Base-by-base conservation (phyloP, 805 yeast genomes). In the Sporopachydermia lactativora region DNA sequence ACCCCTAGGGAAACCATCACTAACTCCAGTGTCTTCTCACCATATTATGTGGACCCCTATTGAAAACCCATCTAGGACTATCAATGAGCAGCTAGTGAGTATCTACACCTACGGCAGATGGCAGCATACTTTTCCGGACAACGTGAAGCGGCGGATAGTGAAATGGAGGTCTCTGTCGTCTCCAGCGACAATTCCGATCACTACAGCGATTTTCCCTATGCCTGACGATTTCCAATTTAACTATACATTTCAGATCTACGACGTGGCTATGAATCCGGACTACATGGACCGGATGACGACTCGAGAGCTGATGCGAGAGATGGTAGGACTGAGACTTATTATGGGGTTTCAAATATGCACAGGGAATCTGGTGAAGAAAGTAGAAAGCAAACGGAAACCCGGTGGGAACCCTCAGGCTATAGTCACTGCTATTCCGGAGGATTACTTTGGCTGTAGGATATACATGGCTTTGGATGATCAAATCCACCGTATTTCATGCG, bases 121-220 rank as follows among this genome's bases (percentile, higher is more conserved):
- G 98, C 77, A 77, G 42, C 85, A 81, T 58, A 94, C 86, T 1
- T 84, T 84, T 49, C 95, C 97, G 0, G 70, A 71, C 11, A 71
- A 73, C 36, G 75, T 78, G 13, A 74, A 70, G 41, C 65, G 82
- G 41, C 72, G 73, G 49, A 64, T 77, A 13, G 78, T 88, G 39
- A 88, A 88, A 53, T 92, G 99, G 99, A 73, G 84, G 41, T 88
- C 97, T 0, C 66, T 94, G 41, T 79, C 86, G 11, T 75, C 96
- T 0, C 99, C 99, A 0, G 96, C 97, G 0, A 80, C 94, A 4
- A 63, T 92, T 17, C 99, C 99, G 0, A 63, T 83, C 0, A 76
- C 85, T 2, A 76, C 94, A 0, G 73, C 81, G 2, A 67, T 79
- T 5, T 88, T 88, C 50, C 96, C 97, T 0, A 57, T 78, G 0